Base-by-base conservation (phyloP, 352 stramenopile species). In the Halophytophthora batemanensis region DNA sequence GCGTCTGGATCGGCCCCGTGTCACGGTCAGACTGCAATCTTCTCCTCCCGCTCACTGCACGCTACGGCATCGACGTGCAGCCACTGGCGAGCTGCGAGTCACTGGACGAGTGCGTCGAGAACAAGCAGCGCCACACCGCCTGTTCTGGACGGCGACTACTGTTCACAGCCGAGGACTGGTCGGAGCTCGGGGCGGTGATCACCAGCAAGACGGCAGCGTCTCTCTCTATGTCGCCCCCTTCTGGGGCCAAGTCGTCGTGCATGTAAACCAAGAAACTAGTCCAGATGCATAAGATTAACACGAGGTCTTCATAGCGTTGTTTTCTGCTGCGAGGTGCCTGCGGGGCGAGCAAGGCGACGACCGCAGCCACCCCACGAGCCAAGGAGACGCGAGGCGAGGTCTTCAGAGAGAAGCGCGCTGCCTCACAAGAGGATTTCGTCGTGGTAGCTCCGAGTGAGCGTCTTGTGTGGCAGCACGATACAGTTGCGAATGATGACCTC, bases 401-500 rank as follows among this genome's bases (percentile, higher is more conserved):
- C 42, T 42, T 52, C 63, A 45, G 48, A 57, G 40, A 45, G 3
- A 48, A 54, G 38, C 21, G 28, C 45, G 52, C 25, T 51, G 46
- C 43, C 35, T 76, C 82, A 95, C 68, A 94, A 74, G 51, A 95
- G 67, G 56, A 95, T 93, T 63, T 95, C 80, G 64, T 94, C 85
- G 61, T 95, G 83, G 57, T 92, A 94, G 69, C 82, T 95, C 61
- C 85, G 74, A 46, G 82, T 86, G 19, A 95, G 78, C 14, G 81
- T 90, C 65, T 95, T 95, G 71, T 93, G 82, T 19, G 83, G 83
- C 15, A 95, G 64, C 23, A 95, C 86, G 54, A 95, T 87, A 44
- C 86, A 95, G 63, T 95, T 95, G 49, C 86, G 86, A 50, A 95
- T 91, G 64, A 94, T 91, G 22, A 95, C 59, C 61, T 95, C 86